A percentile compares a stretch with the other conserved stretches of the same genome.
Evolutionary conservation across 106 monocot species (phyloP).

Genomic region (Acorus calamus): DNA sequence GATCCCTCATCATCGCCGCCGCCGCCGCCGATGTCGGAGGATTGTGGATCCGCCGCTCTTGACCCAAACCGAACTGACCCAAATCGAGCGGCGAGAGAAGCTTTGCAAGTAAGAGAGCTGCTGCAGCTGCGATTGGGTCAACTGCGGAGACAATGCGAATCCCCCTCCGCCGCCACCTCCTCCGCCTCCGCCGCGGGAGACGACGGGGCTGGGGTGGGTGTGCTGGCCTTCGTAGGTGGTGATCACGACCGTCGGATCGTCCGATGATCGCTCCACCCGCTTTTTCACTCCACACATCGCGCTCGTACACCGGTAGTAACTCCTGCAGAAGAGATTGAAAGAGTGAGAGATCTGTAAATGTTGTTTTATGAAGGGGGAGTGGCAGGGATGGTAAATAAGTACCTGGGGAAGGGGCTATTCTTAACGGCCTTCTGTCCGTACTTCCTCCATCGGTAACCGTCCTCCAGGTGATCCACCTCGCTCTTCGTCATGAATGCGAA

Average conservation of each 20-base stretch:
- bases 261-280: constrained; percentile 54
- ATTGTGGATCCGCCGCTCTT: neutral
- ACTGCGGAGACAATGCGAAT: neutral
- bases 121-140: neutral
- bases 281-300: constrained; percentile 68
- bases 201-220: constrained; percentile 42
- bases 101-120: neutral
- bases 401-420: constrained; percentile 77
- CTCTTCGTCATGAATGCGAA: constrained; percentile 76
- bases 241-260: constrained; percentile 48
- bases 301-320: constrained; percentile 78
- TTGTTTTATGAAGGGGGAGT: neutral
- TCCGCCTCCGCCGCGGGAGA: constrained; percentile 23
- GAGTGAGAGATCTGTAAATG: neutral
- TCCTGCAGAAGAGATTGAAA: constrained; percentile 24
- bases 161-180: neutral
- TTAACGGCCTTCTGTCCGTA: constrained; percentile 88
- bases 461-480: constrained; percentile 74
- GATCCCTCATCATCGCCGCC: constrained; percentile 4
- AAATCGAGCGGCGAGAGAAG: too few relatives aligned
- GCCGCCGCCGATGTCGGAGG: neutral
- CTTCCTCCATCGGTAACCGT: constrained; percentile 81
- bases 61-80: too few relatives aligned
- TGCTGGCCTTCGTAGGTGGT: constrained; percentile 81
- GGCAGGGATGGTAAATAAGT: constrained; percentile 17